These are phyloP conservation scores for Henckelia pumila DNA, from an alignment of 257 asterid species.

Conservation along the genomic window DNA sequence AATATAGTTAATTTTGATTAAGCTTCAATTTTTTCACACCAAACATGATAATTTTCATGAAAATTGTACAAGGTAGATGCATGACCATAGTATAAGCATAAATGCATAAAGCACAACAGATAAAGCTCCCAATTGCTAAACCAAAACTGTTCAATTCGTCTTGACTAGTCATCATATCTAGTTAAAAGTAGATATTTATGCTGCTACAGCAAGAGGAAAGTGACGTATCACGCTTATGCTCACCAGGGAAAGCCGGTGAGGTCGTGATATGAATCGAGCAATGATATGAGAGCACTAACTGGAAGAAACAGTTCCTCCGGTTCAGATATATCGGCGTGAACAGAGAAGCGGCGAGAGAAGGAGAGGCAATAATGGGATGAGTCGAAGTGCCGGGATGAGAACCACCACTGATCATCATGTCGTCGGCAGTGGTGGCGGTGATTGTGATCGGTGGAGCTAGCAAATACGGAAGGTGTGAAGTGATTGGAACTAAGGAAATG, in stretches of 20 bases:
- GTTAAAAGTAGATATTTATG: background rate
- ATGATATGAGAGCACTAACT: conserved; percentile 36
- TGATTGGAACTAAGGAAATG: conserved; percentile 15
- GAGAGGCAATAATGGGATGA: conserved; percentile 19
- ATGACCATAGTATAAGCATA: too few relatives aligned
- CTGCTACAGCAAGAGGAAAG: background rate
- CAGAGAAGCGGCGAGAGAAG: conserved; percentile 33
- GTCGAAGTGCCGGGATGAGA: conserved; percentile 22
- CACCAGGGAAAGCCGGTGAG: conserved; percentile 52
- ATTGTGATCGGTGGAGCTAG: conserved; percentile 22
- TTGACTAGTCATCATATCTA: background rate
- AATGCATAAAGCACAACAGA: background rate
- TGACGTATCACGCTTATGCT: conserved; percentile 4
- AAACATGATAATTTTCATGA: background rate
- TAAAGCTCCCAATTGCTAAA: background rate
- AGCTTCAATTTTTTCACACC: background rate
- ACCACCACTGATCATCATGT: conserved; percentile 19
- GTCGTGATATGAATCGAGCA: conserved; percentile 51
- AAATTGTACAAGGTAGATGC: background rate
- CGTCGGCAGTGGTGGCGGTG: conserved; percentile 19
- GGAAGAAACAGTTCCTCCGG: conserved; percentile 33
- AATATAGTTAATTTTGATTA: background rate
- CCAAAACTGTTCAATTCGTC: conserved; percentile 1
- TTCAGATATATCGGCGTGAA: conserved; percentile 21
- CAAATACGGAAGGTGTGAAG: conserved; percentile 12